phyloP scores from a whole-genome alignment of 139 green algal genomes.

The Auxenochlorella pyrenoidosa region DNA sequence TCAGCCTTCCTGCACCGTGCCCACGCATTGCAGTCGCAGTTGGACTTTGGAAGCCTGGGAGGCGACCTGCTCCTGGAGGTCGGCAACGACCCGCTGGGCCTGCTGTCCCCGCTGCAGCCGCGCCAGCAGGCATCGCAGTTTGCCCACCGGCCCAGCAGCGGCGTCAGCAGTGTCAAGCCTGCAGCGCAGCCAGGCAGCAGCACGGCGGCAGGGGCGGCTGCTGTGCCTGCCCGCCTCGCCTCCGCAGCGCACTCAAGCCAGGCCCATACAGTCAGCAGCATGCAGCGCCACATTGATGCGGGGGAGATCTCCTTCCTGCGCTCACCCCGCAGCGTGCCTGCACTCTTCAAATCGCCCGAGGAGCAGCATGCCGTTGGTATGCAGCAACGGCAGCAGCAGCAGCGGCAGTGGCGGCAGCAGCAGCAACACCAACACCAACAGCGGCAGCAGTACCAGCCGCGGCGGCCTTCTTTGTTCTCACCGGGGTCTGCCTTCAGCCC shows the following conservation, averaged over 20 bases:
- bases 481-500: not conserved
- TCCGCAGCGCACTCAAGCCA: conserved; percentile 2
- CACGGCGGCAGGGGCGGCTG: not conserved
- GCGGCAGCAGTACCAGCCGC: conserved; percentile 3
- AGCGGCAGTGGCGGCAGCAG: not conserved
- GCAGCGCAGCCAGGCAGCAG: not conserved
- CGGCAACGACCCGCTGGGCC: conserved; percentile 20
- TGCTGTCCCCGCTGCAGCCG: conserved; percentile 13
- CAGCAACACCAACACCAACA: conserved; percentile 4
- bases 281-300: conserved; percentile 8
- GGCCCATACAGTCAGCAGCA: not conserved
- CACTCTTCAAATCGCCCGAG: conserved; percentile 21
- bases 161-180: conserved; percentile 5
- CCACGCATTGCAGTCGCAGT: conserved; percentile 25
- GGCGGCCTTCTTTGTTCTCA: not conserved
- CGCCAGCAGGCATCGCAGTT: not conserved
- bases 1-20: too few relatives aligned
- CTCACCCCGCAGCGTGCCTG: not conserved
- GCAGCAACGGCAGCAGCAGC: not conserved
- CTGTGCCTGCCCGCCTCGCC: not conserved
- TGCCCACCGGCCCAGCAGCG: conserved; percentile 5
- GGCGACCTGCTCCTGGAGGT: conserved; percentile 23
- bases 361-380: not conserved
- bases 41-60: conserved; percentile 25
- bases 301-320: conserved; percentile 4